Evolutionary conservation across 179 eudicot species (phyloP), one percentile per base, ranked within the genome.

Genomic region (Kewa caespitosa): DNA sequence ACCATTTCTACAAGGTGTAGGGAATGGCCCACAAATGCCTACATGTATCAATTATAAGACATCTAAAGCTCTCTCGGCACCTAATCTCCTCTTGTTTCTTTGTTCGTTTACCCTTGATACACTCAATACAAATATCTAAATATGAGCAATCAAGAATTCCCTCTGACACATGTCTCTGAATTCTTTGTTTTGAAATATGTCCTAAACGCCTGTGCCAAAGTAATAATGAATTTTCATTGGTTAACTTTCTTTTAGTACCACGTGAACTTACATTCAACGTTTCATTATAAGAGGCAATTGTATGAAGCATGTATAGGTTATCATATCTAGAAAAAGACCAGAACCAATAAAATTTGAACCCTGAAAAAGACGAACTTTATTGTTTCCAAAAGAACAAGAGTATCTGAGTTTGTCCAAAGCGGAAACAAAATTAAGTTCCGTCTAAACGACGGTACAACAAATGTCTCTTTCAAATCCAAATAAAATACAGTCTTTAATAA

Each of bases 131-230:
- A 36, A 34, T 65, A 23, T 18, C 33, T 5, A 50, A 18, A 59
- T 74, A 34, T 37, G 72, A 55, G 20, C 18, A 70, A 46, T 43
- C 33, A 52, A 72, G 46, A 52, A 72, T 72, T 23, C 39, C 52
- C 36, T 57, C 64, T n/a, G 57, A 23, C 48, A 72, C 48, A 42
- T 14, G 57, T 39, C 38, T 42, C 39, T 63, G 10, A 20, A 74
- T 18, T 33, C 70, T 74, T 17, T 48, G 20, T 74, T 63, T 48
- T 2, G 71, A 74, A 15, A 74, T 74, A 27, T 74, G 43, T 15
- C 78, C 71, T 25, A 73, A 73, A 20, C 67, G 33, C 46, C 36
- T 55, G 25, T 71, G 64, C 69, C 69, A 65, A 6, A 65, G 25
- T 31, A 25, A 65, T n/a, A n/a, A n/a, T n/a, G 69, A 38, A 73